These are phyloP conservation scores for Pichia paraexigua DNA, from an alignment of 805 yeast genomes.

Conservation along the genomic window DNA sequence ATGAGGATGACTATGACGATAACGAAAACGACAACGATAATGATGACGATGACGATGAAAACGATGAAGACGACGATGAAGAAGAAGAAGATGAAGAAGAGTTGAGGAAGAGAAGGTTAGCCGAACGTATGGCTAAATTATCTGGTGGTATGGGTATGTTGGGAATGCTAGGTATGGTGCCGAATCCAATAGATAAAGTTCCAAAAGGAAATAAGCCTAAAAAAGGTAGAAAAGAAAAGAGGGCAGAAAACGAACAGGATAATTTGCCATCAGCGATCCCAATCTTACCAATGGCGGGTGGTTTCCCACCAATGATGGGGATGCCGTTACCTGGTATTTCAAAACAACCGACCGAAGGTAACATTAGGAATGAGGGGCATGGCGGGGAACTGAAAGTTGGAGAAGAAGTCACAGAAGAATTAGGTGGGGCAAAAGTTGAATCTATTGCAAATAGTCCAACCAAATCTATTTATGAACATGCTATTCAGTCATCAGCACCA, in stretches of 20 bases:
- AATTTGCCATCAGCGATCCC: conserved; percentile 37
- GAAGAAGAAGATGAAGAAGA: conserved; percentile 72
- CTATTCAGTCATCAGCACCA: no score
- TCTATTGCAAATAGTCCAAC: neutral
- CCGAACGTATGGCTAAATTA: conserved; percentile 93
- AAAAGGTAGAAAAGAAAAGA: conserved; percentile 14
- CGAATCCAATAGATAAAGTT: conserved; percentile 21
- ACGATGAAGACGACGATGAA: conserved; percentile 42
- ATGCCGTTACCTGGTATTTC: neutral
- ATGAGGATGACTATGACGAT: conserved; percentile 32
- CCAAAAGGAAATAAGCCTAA: conserved; percentile 21
- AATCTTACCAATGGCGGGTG: conserved; percentile 44
- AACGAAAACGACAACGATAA: conserved; percentile 24
- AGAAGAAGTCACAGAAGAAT: conserved; percentile 4
- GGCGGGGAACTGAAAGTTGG: neutral
- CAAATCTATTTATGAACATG: neutral
- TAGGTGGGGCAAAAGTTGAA: conserved; percentile 3
- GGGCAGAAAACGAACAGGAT: conserved; percentile 13
- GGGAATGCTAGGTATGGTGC: conserved; percentile 57
- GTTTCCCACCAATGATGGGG: conserved; percentile 21
- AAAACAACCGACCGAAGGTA: neutral
- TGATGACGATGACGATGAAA: conserved; percentile 38
- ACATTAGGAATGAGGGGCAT: no score
- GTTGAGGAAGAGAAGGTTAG: conserved; percentile 61
- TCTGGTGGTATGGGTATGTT: conserved; percentile 81